Evolutionary conservation across 345 rosid genomes (phyloP), one percentile per base, ranked within the genome.

Genomic region (Brassica nigra): DNA sequence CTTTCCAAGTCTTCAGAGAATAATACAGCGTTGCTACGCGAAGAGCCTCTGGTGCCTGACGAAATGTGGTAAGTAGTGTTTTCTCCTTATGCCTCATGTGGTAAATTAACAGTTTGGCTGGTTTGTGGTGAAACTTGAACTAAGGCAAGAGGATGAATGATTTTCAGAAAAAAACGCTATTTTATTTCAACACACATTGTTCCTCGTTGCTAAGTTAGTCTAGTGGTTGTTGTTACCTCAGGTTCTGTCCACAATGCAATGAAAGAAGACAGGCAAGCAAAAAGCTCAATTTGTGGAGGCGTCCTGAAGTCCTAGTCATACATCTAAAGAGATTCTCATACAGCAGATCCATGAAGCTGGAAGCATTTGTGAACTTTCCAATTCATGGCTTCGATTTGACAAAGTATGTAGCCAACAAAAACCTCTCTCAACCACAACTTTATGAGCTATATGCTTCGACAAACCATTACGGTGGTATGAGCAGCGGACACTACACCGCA

Each of bases 11-110:
- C 18, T 0, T 18, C 18, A 18, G 18, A 18, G 18, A 18, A 18
- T 18, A 18, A 18, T 18, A 18, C 18, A 18, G 0, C 18, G 18
- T 18, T 18, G 18, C 18, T 95, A 76, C 88, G 91, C 9, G 98
- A 95, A 83, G 99, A 95, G 82, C 99, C 99, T 36, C 84, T 93
- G 85, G 99, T 95, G 63, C 99, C 98, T 68, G 99, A 92, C 82
- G 99, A 95, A 84, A 91, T 93, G 99, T 95, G 99, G 99, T 95
- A 78, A 67, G 97, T 84, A 54, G 77, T 66, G 74, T 71, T 73
- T 73, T 64, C 28, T 39, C 70, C 73, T 16, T 78, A 57, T 31
- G 9, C 2, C 20, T 18, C 76, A 5, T 67, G 33, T 52, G 27
- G 30, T 67, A 54, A 61, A 66, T 30, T 66, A n/a, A n/a, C 55